Evolutionary conservation across 1,284 basidiomycete genomes (phyloP), one percentile per base, ranked within the genome.

Genomic region (Laetiporus sulphureus): DNA sequence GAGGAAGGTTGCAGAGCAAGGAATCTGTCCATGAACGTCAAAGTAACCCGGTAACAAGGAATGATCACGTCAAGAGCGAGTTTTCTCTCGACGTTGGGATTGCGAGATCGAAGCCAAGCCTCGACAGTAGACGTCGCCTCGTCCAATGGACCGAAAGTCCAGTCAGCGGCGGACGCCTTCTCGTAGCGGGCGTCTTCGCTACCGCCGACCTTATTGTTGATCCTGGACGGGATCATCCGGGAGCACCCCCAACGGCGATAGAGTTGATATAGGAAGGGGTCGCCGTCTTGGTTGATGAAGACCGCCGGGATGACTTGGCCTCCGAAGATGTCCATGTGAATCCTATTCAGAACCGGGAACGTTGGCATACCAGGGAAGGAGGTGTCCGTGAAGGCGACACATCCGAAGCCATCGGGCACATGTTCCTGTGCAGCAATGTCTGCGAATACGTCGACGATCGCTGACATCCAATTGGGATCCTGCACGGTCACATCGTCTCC

Each of bases 361-460:
- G 77, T 79, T 0, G 75, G 75, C 73, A 79, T 77, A 0, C 76
- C 77, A 0, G 72, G 72, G 47, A 78, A 80, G 8, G 65, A 64
- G 11, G 57, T 61, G 46, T 79, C 75, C 2, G 68, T 76, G 57
- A 81, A 77, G 0, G 75, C 69, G 2, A 79, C 67, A 37, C 76
- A 79, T 5, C 75, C 78, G 36, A 79, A 66, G 4, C 78, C 77
- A 3, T 55, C 44, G 1, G 71, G 71, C 0, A 64, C 57, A 5
- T 50, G 43, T 8, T 58, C 52, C 10, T 46, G 38, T 8, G 46
- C 19, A 1, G 71, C 48, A 4, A 77, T 49, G 3, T 53, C 35
- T 12, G 36, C 27, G 51, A 79, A 80, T 11, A 60, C 57, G 5
- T 39, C 40, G 30, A 71, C 64, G 2, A 65, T 57, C 1, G 63